phyloP scores from a whole-genome alignment of 2,329 filamentous ascomycete species.

The Nakataea oryzae region DNA sequence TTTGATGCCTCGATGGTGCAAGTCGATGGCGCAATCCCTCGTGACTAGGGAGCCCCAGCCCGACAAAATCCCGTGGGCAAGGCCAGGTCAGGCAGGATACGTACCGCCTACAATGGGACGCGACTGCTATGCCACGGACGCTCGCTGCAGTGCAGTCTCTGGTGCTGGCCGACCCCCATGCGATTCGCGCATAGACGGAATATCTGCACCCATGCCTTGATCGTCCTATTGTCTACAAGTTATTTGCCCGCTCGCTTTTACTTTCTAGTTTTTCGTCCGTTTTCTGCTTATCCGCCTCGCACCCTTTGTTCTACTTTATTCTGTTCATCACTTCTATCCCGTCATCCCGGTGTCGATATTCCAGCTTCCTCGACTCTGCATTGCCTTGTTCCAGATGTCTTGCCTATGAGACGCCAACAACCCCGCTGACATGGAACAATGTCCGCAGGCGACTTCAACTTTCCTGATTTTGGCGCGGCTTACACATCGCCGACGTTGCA shows the following conservation, averaged over 20 bases:
- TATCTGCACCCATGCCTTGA: not conserved
- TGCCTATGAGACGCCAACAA: conserved; percentile 15
- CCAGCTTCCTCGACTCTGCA: not conserved
- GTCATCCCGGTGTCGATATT: not conserved
- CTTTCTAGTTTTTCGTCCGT: conserved; percentile 2
- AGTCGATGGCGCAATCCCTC: conserved; percentile 51
- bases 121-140: not conserved
- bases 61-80: not conserved
- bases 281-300: not conserved
- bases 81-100: not conserved
- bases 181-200: not conserved
- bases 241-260: not conserved
- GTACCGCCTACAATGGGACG: not conserved
- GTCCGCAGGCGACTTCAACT: conserved; percentile 47
- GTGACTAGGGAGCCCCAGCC: conserved; percentile 27
- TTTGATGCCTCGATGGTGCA: conserved; percentile 2
- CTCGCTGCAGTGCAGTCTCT: not conserved
- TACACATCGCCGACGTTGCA: conserved; percentile 40
- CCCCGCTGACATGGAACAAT: conserved; percentile 31
- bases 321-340: too few relatives aligned
- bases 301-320: conserved; percentile 10
- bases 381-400: conserved; percentile 15
- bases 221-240: not conserved
- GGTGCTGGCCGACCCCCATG: not conserved
- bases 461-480: conserved; percentile 40